Base-by-base conservation (phyloP, 176 grass and related monocot genomes). In the Bonia amplexicaulis region DNA sequence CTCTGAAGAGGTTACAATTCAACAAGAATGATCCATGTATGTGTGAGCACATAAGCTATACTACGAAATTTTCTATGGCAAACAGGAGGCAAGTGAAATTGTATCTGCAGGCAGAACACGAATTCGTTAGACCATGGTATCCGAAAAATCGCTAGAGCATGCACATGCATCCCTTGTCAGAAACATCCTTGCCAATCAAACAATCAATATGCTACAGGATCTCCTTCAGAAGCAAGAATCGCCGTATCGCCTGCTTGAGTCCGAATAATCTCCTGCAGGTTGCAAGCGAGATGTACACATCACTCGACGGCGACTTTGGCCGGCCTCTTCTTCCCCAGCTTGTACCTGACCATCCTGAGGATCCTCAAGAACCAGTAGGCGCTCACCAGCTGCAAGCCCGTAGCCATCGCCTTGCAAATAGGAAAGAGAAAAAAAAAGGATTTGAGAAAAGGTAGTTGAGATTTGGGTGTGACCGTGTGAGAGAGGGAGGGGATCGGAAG, bases 331-430 rank as follows among this genome's bases (percentile, higher is more conserved):
- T 67, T 90, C 44, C 71, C 86, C 10, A 97, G 73, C 81, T 97
- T 97, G 85, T 92, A 71, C 81, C 59, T 85, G 42, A 97, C 82
- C 94, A 94, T 97, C 80, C 85, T 66, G 15, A 97, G 67, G 68
- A 97, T 97, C 78, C 91, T 92, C 76, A 90, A 60, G 88, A 97
- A 97, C 94, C 94, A 97, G 76, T 92, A 97, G 66, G 87, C 85
- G 85, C 90, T 97, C 23, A 97, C 92, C 66, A 97, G 74, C 77
- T 94, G 92, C 85, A 97, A 85, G 46, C 94, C 88, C 35, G 85
- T 65, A 13, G 92, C 92, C 94, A 92, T 97, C 63, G 86, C 86
- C 94, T 90, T 84, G 19, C 51, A 26, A 69, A 79, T 8, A 78
- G 5, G 15, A 52, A 27, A 3, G 13, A 73, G 35, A 47, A 16